A percentile compares a stretch with the other conserved stretches of the same genome.
These are phyloP conservation scores for Fusarium humuli DNA, from an alignment of 2,329 filamentous ascomycete species.

Conservation along the genomic window DNA sequence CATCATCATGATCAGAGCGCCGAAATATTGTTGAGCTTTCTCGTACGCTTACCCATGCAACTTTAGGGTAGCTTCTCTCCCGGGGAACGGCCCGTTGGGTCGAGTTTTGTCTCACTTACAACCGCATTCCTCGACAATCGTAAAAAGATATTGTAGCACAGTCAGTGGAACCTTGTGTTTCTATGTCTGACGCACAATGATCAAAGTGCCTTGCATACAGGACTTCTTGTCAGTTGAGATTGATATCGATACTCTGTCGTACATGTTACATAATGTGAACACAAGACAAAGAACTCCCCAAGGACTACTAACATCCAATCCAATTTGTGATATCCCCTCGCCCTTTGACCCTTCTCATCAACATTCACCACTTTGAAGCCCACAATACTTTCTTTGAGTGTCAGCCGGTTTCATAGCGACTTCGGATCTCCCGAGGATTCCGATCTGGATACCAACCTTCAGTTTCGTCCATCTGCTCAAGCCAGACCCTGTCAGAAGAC, in stretches of 20 bases:
- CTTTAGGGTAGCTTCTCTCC: slow-evolving; percentile 30
- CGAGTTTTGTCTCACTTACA: slow-evolving; percentile 29
- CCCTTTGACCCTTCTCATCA: no score
- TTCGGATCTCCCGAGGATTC: neutral
- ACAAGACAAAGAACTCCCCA: no score
- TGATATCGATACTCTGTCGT: neutral
- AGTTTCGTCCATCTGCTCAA: no score
- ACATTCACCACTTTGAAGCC: no score
- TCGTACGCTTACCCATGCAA: neutral
- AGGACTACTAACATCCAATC: no score
- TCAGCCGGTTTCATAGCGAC: neutral
- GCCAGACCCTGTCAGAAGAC: no score
- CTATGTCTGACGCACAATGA: neutral
- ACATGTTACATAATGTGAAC: neutral
- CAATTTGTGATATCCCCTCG: no score
- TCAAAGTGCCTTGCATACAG: neutral
- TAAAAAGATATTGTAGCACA: neutral
- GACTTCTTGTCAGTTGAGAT: neutral
- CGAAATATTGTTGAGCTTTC: neutral
- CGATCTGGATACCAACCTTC: neutral
- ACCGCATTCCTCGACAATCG: slow-evolving; percentile 30
- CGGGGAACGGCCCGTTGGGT: slow-evolving; percentile 15
- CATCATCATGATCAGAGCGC: neutral
- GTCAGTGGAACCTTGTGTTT: neutral
- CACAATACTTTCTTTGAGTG: no score